A percentile compares a stretch with the other conserved stretches of the same genome.
phyloP scores from a whole-genome alignment of 1,284 basidiomycete species.

The Paramarasmius palmivorus region DNA sequence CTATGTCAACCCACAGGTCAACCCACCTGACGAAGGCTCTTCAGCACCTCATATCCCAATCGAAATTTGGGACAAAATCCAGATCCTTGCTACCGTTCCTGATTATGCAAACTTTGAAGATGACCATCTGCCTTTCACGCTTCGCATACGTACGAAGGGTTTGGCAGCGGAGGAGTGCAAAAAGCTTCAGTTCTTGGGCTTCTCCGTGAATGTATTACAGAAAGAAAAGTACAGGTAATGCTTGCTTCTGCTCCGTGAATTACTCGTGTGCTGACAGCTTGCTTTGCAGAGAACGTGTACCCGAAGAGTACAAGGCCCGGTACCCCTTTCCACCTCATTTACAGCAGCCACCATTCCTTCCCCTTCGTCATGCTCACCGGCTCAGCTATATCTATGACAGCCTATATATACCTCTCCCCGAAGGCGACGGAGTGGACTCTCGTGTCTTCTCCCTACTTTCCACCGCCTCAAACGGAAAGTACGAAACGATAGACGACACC shows the following conservation, averaged over 20 bases:
- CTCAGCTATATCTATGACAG: slow-evolving; percentile 54
- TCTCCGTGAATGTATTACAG: slow-evolving; percentile 59
- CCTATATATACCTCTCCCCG: slow-evolving; percentile 36
- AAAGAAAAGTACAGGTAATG: slow-evolving; percentile 64
- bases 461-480: slow-evolving; percentile 40
- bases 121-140: slow-evolving; percentile 46
- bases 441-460: slow-evolving; percentile 59
- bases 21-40: slow-evolving; percentile 11
- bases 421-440: slow-evolving; percentile 24
- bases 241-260: slow-evolving; percentile 4
- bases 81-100: slow-evolving; percentile 63
- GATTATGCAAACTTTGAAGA: slow-evolving; percentile 49
- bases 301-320: slow-evolving; percentile 37
- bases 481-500: slow-evolving; percentile 44
- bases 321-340: slow-evolving; percentile 56
- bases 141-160: slow-evolving; percentile 61
- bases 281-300: slow-evolving; percentile 37
- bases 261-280: neutral
- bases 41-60: slow-evolving; percentile 39
- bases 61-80: slow-evolving; percentile 58
- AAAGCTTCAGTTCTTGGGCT: slow-evolving; percentile 52
- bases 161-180: slow-evolving; percentile 46
- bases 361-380: slow-evolving; percentile 55
- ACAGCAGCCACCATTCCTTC: slow-evolving; percentile 61
- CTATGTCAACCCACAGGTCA: slow-evolving; percentile 35